These are phyloP conservation scores for Lactarius akahatsu DNA, from an alignment of 768 basidiomycete species.

Conservation along the genomic window DNA sequence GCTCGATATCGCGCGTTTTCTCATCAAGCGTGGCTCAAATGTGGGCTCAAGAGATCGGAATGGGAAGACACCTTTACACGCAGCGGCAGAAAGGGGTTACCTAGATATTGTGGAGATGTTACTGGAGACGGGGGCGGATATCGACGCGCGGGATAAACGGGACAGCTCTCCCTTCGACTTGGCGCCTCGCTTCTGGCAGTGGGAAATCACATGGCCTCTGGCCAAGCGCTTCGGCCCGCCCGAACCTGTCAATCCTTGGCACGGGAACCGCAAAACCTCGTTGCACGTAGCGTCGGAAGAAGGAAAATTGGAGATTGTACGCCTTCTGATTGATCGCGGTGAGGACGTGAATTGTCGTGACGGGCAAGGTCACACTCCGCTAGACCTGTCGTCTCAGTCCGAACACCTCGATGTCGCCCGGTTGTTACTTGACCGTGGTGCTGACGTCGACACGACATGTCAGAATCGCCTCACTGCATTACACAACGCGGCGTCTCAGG, in stretches of 20 bases:
- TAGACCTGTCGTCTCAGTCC: fast-evolving
- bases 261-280: background rate
- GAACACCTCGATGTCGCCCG: background rate
- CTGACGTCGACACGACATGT: background rate
- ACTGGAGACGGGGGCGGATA: no score
- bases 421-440: background rate
- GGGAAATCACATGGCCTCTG: no score
- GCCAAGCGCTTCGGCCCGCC: no score
- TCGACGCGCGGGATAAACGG: no score
- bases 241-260: no score
- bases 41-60: background rate
- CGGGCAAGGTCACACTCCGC: background rate
- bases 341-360: background rate
- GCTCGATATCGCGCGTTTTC: background rate
- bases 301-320: background rate
- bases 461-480: background rate
- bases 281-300: background rate
- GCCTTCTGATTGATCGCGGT: background rate
- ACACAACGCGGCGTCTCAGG: background rate
- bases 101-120: no score
- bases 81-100: background rate
- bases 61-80: background rate
- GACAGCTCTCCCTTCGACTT: no score
- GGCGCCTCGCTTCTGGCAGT: no score
- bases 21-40: background rate